Percentiles rank a stretch among this genome's conserved stretches.
Evolutionary conservation across 192 early-diverging fungal species (phyloP).

Genomic region (Coemansia sp.): DNA sequence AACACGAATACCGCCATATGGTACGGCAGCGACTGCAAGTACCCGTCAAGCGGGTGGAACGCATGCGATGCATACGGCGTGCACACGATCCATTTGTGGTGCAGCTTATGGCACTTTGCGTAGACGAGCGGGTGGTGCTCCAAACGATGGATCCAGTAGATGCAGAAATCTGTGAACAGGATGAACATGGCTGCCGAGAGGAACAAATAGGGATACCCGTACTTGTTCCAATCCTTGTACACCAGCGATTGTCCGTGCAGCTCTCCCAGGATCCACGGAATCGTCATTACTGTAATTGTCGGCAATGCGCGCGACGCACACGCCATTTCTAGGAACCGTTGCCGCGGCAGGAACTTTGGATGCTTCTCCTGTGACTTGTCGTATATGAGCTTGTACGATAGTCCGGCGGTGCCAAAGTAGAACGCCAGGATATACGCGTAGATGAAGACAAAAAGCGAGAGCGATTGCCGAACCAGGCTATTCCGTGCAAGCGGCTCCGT

Average conservation of each 20-base stretch:
- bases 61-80: conserved; percentile 95
- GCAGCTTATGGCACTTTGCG: conserved; percentile 83
- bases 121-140: conserved; percentile 91
- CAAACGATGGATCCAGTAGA: conserved; percentile 96
- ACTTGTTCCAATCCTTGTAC: conserved; percentile 69
- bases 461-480: conserved; percentile 68
- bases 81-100: conserved; percentile 90
- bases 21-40: conserved; percentile 93
- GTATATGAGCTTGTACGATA: conserved; percentile 85
- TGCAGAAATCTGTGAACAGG: conserved; percentile 89
- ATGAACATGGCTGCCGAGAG: conserved; percentile 74
- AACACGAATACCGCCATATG: conserved; percentile 89
- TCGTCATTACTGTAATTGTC: conserved; percentile 75
- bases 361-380: conserved; percentile 89
- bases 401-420: conserved; percentile 74
- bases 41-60: conserved; percentile 95
- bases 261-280: conserved; percentile 91
- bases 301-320: conserved; percentile 80
- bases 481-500: conserved; percentile 56
- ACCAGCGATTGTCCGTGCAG: conserved; percentile 84
- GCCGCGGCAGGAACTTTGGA: conserved; percentile 89
- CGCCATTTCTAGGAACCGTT: conserved; percentile 83
- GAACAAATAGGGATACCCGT: conserved; percentile 75
- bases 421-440: conserved; percentile 72
- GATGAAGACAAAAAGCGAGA: conserved; percentile 72